These are phyloP conservation scores for Ophiostoma montium DNA, from an alignment of 2,329 filamentous ascomycete genomes.

Conservation along the genomic window DNA sequence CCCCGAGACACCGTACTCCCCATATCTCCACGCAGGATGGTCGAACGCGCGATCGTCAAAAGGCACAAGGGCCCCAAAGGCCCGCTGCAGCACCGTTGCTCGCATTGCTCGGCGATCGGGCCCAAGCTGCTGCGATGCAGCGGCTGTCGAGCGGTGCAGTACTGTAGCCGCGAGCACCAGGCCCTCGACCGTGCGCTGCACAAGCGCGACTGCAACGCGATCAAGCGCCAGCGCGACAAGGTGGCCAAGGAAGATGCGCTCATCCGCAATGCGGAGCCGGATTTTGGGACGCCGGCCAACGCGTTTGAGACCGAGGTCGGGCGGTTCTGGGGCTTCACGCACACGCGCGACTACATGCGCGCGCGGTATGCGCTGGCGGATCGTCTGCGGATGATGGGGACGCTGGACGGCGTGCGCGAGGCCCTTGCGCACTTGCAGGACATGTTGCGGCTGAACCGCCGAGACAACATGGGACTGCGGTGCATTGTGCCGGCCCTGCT, in stretches of 20 bases:
- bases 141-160: constrained; percentile 16
- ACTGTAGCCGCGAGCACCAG: constrained; percentile 17
- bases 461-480: constrained; percentile 10
- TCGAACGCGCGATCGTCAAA: no score
- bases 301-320: constrained; percentile 15
- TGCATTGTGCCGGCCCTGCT: constrained; percentile 13
- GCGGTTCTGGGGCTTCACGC: constrained; percentile 20
- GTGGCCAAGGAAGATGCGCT: constrained; percentile 8
- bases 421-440: neutral
- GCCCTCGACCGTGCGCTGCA: constrained; percentile 14
- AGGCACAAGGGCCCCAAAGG: neutral
- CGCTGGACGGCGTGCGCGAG: neutral
- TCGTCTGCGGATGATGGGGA: constrained; percentile 13
- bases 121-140: constrained; percentile 13
- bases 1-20: no score
- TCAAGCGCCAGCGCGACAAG: constrained; percentile 11
- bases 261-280: neutral
- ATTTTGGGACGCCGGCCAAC: neutral
- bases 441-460: neutral
- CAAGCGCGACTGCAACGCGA: constrained; percentile 15
- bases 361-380: constrained; percentile 18
- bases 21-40: no score
- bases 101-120: neutral
- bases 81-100: neutral
- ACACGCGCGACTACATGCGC: constrained; percentile 25